Base-by-base conservation (phyloP, 78 protist species). In the Dictyostelium brefeldianum region DNA sequence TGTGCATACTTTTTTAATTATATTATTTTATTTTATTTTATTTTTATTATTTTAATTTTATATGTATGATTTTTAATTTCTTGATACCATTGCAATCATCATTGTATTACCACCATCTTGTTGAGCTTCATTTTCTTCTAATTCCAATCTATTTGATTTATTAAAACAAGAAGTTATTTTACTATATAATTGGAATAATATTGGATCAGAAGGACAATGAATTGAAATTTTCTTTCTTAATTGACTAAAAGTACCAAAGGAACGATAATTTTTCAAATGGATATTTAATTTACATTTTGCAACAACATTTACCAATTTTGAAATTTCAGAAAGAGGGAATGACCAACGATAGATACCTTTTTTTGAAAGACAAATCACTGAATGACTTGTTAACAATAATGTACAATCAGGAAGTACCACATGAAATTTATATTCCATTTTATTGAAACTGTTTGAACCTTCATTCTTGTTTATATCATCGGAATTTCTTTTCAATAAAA, bases 401-500 rank as follows among this genome's bases (percentile, higher is more conserved):
- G 78, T 77, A 64, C 92, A 85, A 36, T 85, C 92, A 0, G 82
- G 77, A 5, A 85, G 54, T 1, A 85, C 43, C 54, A 85, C 71
- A 50, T 85, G 92, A 83, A 85, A 85, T 54, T 85, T 85, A 22
- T 85, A 85, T 46, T 85, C 92, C 62, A 83, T 36, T 73, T 78
- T 70, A 14, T 17, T 12, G 22, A 12, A 29, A 5, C 9, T 5
- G 9, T 25, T 25, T 20, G n/a, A 20, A 27, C 53, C 53, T 77
- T 74, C 83, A 36, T 31, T 67, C 36, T 85, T 74, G 4, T n/a
- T 64, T 41, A 85, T 85, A 11, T 15, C 17, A 7, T 53, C 36
- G 0, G 27, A 25, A 27, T 85, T 85, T 67, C 65, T 81, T 31
- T 54, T 43, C 48, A 85, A 27, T 36, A 85, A 43, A 73, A 77